A percentile compares a stretch with the other conserved stretches of the same genome.
These are phyloP conservation scores for Hypoxylon sp. DNA, from an alignment of 2,329 filamentous ascomycete genomes.

Conservation along the genomic window DNA sequence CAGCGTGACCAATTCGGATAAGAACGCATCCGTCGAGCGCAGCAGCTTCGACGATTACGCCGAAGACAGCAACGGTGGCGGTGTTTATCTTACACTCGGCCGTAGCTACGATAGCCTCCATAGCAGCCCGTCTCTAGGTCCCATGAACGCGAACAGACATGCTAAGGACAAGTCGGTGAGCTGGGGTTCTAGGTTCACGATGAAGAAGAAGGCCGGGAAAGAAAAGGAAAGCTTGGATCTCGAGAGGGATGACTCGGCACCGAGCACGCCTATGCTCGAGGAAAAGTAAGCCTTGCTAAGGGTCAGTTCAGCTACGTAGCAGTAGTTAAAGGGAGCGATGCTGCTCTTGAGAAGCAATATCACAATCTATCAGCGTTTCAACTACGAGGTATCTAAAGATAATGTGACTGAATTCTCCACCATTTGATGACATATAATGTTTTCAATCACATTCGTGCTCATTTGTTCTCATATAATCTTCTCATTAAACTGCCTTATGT, in stretches of 20 bases:
- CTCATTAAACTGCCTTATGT: not conserved
- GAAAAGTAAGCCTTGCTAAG: conserved; percentile 35
- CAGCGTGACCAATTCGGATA: conserved; percentile 71
- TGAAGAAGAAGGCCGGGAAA: conserved; percentile 70
- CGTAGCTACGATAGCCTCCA: conserved; percentile 70
- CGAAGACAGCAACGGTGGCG: conserved; percentile 57
- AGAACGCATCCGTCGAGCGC: conserved; percentile 68
- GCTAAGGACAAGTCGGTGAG: conserved; percentile 63
- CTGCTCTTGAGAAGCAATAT: conserved; percentile 21
- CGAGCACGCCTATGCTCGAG: conserved; percentile 44
- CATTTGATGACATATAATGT: not conserved
- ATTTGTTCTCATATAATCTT: not conserved
- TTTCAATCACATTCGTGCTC: not conserved
- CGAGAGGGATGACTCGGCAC: conserved; percentile 58
- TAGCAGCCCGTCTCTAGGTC: conserved; percentile 70
- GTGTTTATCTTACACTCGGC: conserved; percentile 55
- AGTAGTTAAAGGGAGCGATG: conserved; percentile 13
- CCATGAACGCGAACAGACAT: conserved; percentile 61
- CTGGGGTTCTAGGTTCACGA: conserved; percentile 67
- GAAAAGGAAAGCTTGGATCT: conserved; percentile 70
- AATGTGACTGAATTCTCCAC: conserved; percentile 2
- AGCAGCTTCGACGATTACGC: conserved; percentile 71
- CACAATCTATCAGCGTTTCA: conserved; percentile 16
- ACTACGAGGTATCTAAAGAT: not conserved
- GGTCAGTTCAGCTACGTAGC: conserved; percentile 5